phyloP scores from a whole-genome alignment of 1,284 basidiomycete genomes.

The Cryptococcus maquisensis region DNA sequence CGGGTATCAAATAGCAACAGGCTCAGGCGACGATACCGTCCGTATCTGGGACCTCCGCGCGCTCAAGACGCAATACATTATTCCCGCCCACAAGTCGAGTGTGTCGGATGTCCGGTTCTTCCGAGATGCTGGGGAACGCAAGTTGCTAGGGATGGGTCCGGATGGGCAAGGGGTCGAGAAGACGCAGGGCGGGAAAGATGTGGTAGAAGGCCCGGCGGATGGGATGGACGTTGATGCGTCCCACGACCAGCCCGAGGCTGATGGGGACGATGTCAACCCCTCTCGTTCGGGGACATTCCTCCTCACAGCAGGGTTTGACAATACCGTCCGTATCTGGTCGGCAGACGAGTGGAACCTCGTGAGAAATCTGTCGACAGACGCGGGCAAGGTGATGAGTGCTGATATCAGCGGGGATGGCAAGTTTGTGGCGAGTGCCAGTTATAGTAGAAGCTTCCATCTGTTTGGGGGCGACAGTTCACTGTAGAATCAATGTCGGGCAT shows the following conservation, averaged over 20 bases:
- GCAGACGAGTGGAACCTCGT: slow-evolving; percentile 97
- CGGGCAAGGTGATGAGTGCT: slow-evolving; percentile 97
- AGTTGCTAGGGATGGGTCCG: slow-evolving; percentile 24
- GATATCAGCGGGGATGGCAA: slow-evolving; percentile 80
- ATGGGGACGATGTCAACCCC: slow-evolving; percentile 39
- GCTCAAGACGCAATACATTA: slow-evolving; percentile 86
- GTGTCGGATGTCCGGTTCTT: slow-evolving; percentile 95
- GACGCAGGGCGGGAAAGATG: slow-evolving; percentile 23
- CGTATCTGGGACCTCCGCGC: slow-evolving; percentile 98
- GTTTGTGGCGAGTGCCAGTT: slow-evolving; percentile 82
- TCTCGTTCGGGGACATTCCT: slow-evolving; percentile 81
- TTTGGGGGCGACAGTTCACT: slow-evolving; percentile 62
- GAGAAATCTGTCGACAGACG: slow-evolving; percentile 81
- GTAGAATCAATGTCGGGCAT: slow-evolving; percentile 11
- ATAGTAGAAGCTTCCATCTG: slow-evolving; percentile 88
- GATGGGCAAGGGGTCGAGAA: slow-evolving; percentile 20
- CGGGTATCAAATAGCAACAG: slow-evolving; percentile 96
- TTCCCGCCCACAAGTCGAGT: slow-evolving; percentile 91
- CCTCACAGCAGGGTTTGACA: slow-evolving; percentile 91
- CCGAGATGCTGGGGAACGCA: slow-evolving; percentile 50
- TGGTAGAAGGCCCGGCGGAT: slow-evolving; percentile 31
- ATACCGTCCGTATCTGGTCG: slow-evolving; percentile 91
- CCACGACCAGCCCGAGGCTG: slow-evolving; percentile 32
- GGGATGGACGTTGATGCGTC: slow-evolving; percentile 47
- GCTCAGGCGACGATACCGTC: slow-evolving; percentile 94